A percentile compares a stretch with the other conserved stretches of the same genome.
phyloP scores from a whole-genome alignment of 176 grass and related monocot species.

The Phyllostachys edulis region DNA sequence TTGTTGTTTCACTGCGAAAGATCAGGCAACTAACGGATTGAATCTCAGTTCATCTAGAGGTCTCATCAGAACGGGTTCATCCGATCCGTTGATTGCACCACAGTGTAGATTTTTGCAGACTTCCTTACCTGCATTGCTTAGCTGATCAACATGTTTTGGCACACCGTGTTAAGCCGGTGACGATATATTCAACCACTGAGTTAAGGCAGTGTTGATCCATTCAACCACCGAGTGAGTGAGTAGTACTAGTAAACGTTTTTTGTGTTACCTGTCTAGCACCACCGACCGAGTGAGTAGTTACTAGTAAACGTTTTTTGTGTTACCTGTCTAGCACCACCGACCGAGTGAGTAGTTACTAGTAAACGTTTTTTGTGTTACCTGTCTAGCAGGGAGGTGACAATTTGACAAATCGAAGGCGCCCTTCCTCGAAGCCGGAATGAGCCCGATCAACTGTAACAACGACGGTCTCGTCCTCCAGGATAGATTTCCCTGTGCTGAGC shows the following conservation, averaged over 20 bases:
- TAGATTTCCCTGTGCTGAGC: background rate
- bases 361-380: background rate
- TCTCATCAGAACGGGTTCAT: background rate
- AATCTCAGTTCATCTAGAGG: too few relatives aligned
- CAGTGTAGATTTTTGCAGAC: background rate
- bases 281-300: background rate
- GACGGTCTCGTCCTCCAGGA: constrained; percentile 4
- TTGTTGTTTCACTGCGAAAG: too few relatives aligned
- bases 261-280: background rate
- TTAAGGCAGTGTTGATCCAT: background rate
- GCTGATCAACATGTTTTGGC: background rate
- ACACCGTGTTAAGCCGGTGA: background rate
- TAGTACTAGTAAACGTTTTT: background rate
- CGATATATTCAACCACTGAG: background rate
- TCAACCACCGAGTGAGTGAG: background rate
- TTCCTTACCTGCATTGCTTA: background rate
- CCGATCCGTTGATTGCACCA: background rate
- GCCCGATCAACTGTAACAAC: constrained; percentile 7
- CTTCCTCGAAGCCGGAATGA: background rate
- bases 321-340: too few relatives aligned
- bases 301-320: too few relatives aligned
- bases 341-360: background rate
- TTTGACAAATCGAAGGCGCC: background rate
- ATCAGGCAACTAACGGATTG: too few relatives aligned
- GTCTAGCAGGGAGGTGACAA: constrained; percentile 28